Evolutionary conservation across 139 green algal genomes (phyloP).

Genomic region (Tetraselmis striata): DNA sequence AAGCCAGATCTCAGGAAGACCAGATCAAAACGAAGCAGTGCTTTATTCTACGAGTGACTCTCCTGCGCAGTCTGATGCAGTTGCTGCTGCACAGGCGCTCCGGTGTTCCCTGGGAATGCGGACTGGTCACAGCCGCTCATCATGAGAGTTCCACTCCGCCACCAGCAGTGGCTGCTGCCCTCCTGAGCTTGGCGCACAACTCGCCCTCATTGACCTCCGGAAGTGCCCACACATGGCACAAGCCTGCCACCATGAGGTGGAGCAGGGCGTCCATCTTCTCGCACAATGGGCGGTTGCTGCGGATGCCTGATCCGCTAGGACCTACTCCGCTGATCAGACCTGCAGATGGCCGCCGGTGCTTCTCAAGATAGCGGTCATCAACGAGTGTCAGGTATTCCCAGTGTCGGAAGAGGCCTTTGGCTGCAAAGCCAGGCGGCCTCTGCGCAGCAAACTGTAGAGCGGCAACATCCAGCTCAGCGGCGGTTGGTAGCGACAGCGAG

Average conservation of each 20-base stretch:
- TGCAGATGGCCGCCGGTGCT: neutral
- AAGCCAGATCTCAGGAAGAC: too few relatives aligned
- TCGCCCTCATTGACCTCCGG: neutral
- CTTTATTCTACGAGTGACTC: too few relatives aligned
- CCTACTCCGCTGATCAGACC: neutral
- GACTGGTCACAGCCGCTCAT: too few relatives aligned
- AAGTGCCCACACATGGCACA: neutral
- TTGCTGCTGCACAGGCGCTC: too few relatives aligned
- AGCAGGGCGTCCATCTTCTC: neutral
- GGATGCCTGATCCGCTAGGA: too few relatives aligned
- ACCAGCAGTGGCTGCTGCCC: neutral
- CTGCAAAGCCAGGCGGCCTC: neutral
- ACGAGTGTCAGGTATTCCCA: neutral
- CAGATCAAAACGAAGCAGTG: too few relatives aligned
- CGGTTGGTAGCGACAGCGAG: neutral
- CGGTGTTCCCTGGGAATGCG: too few relatives aligned
- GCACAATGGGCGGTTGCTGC: neutral
- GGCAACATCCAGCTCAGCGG: neutral
- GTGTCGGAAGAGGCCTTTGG: neutral
- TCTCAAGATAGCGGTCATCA: neutral
- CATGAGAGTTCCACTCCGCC: neutral
- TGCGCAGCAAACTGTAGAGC: neutral
- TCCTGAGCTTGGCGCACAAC: neutral
- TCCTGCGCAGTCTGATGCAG: too few relatives aligned
- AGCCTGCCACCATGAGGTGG: neutral